Conservation (phyloP, 257 asterid genomes). For the Knoxia roxburghii region DNA sequence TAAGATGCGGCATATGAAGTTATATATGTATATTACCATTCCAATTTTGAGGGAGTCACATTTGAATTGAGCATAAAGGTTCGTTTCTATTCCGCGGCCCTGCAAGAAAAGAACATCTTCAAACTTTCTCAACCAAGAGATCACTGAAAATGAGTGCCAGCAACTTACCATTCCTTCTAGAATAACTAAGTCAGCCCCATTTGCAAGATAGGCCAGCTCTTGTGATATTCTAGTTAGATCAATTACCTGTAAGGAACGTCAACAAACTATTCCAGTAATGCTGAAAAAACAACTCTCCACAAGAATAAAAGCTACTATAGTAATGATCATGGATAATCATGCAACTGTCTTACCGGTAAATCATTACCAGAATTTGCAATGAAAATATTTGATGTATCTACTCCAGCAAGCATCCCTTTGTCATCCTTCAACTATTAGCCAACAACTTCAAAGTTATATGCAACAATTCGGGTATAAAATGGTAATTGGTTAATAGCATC, state of each 20-base stretch:
- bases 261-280: too few species aligned
- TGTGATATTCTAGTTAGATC: slow-evolving; percentile 84
- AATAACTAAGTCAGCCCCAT: slow-evolving; percentile 87
- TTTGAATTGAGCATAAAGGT: slow-evolving; percentile 85
- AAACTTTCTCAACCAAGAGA: background rate
- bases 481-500: slow-evolving; percentile 4
- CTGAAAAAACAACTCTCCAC: background rate
- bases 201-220: slow-evolving; percentile 84
- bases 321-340: slow-evolving; percentile 5
- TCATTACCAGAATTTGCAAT: slow-evolving; percentile 91
- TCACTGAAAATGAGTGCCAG: background rate
- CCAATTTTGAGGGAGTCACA: slow-evolving; percentile 92
- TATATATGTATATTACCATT: slow-evolving; percentile 78
- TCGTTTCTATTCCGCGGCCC: slow-evolving; percentile 99
- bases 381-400: slow-evolving; percentile 74
- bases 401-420: slow-evolving; percentile 72
- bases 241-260: slow-evolving; percentile 69
- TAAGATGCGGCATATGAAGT: too few species aligned
- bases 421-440: slow-evolving; percentile 73
- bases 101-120: slow-evolving; percentile 20
- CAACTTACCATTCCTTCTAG: slow-evolving; percentile 89
- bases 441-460: slow-evolving; percentile 14
- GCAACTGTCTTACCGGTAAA: slow-evolving; percentile 69
- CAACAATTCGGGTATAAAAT: slow-evolving; percentile 17
- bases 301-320: slow-evolving; percentile 6